Evolutionary conservation across 768 basidiomycete species (phyloP), one percentile per base, ranked within the genome.

Genomic region (Amanita pallidorosea): DNA sequence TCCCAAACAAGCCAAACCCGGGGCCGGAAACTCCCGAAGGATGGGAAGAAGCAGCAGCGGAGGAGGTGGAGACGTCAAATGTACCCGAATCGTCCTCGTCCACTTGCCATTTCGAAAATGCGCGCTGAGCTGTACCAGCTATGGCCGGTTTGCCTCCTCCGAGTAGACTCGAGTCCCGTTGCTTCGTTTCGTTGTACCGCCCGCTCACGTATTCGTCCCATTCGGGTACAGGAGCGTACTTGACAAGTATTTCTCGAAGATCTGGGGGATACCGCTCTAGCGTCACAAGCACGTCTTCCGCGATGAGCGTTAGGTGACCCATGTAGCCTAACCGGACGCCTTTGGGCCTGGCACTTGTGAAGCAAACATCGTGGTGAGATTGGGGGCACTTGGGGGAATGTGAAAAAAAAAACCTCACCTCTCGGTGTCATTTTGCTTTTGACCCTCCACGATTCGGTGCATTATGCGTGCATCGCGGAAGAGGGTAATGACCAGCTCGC

Each of bases 291-390:
- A 96, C 83, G 60, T 98, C 95, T 65, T 97, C 96, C 0, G 93
- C 85, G 58, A 99, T 91, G 56, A 97, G 80, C 11, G 87, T 88
- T 13, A 98, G 76, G 64, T 99, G 94, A 0, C 95, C 95, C 95
- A 98, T 98, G 67, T 90, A 95, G 2, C 93, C 94, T 38, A 95
- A 65, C 25, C 94, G 81, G 33, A 86, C 76, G 18, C 85, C 81
- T 58, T 88, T 85, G 7, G 83, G 81, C 63, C 84, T 83, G 38
- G 77, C 63, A 56, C 85, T 88, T 59, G n/a, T n/a, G n/a, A 29
- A 41, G 4, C n/a, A 4, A n/a, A 41, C 15, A 18, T 17, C 7
- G 42, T 15, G 23, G 25, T 48, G 54, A 36, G 50, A 46, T n/a
- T 20, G 23, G 31, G 45, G 31, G 11, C 11, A 37, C 37, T 23